Conservation (phyloP, 192 early-diverging fungal species). For the Dimargaris cristalligena region DNA sequence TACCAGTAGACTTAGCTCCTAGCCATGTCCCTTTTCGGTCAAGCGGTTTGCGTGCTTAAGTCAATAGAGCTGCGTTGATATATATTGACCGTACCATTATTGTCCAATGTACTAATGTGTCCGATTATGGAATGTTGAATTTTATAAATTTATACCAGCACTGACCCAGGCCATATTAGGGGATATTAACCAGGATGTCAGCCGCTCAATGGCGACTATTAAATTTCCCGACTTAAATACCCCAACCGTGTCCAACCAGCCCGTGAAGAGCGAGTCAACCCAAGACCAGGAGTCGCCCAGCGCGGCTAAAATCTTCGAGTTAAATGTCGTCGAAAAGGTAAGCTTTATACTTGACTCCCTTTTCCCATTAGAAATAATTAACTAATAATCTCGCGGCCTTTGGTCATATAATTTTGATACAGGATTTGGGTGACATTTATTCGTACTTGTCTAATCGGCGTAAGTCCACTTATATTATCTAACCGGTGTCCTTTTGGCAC, state of each 20-base stretch:
- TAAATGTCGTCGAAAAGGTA: slow-evolving; percentile 3
- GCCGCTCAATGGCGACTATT: background rate
- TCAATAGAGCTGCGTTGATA: no score
- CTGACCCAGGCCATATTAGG: background rate
- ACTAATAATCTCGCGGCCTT: background rate
- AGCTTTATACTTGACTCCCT: background rate
- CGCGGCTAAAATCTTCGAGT: slow-evolving; percentile 1
- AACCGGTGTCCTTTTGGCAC: background rate
- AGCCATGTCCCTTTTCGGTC: no score
- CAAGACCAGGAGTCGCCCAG: background rate
- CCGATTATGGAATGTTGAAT: no score
- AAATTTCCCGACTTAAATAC: background rate
- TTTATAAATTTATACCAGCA: no score
- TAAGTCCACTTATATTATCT: background rate
- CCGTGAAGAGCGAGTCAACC: background rate
- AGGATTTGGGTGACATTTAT: background rate
- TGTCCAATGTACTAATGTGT: no score
- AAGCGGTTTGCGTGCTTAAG: no score
- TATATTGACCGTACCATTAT: no score
- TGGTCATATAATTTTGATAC: background rate
- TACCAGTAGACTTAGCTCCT: no score
- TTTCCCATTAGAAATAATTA: no score
- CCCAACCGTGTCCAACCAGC: background rate
- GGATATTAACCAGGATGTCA: background rate
- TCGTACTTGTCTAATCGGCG: background rate